phyloP scores from a whole-genome alignment of 2,329 filamentous ascomycete species.

The Colletotrichum sp. region DNA sequence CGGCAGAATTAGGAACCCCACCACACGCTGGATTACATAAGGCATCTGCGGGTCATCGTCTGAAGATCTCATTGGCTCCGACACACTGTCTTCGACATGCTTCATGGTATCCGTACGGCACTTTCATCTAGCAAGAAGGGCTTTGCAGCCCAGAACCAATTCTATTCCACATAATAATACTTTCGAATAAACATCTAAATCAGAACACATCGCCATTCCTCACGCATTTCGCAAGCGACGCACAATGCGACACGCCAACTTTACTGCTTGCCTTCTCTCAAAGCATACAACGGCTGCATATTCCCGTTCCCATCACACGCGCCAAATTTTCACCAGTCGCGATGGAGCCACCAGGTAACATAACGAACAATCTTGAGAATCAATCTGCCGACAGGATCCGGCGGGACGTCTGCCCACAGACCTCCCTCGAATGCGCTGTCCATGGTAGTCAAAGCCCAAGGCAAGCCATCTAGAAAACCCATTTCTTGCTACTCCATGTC shows the following conservation, averaged over 20 bases:
- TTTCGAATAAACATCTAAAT: background rate
- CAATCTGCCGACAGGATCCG: slow-evolving; percentile 13
- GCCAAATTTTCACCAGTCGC: slow-evolving; percentile 29
- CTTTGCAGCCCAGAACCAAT: background rate
- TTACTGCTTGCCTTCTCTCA: slow-evolving; percentile 5
- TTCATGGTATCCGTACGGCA: background rate
- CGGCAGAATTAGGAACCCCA: slow-evolving; percentile 20
- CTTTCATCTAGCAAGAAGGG: background rate
- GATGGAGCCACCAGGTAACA: slow-evolving; percentile 25
- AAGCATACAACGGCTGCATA: slow-evolving; percentile 28
- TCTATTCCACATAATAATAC: background rate
- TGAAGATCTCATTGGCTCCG: background rate
- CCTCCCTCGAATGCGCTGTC: slow-evolving; percentile 27
- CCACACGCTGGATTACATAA: background rate
- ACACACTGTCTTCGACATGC: background rate
- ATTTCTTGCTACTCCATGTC: slow-evolving; percentile 21
- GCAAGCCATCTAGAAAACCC: slow-evolving; percentile 22
- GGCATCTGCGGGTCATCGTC: background rate
- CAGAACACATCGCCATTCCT: background rate
- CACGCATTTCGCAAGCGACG: background rate
- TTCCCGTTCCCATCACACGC: slow-evolving; percentile 26
- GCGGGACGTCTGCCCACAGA: slow-evolving; percentile 33
- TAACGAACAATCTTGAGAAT: slow-evolving; percentile 22
- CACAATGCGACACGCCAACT: background rate
- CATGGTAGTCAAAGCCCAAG: slow-evolving; percentile 22